Evolutionary conservation across 1,284 basidiomycete species (phyloP).

Genomic region (Acaromyces ingoldii): DNA sequence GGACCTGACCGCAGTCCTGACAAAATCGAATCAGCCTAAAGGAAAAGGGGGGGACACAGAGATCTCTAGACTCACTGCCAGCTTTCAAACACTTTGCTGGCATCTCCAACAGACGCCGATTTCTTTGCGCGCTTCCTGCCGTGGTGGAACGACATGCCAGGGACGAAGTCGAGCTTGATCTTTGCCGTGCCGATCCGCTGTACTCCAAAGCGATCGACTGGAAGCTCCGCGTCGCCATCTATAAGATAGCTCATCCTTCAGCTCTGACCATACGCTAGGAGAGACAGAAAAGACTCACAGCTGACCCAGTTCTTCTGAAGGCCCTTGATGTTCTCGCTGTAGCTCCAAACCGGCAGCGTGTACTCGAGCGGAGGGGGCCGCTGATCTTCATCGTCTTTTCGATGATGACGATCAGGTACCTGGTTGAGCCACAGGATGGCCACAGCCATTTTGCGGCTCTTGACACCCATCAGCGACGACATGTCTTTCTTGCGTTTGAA

Average conservation of each 20-base stretch:
- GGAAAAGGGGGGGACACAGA: too few species aligned
- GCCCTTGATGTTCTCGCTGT: not conserved
- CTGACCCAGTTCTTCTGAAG: not conserved
- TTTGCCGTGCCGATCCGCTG: not conserved
- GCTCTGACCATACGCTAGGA: not conserved
- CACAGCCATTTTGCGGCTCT: not conserved
- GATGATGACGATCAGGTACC: not conserved
- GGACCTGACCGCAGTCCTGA: not conserved
- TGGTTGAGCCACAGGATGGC: slow-evolving; percentile 1
- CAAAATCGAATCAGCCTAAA: not conserved
- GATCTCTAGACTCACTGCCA: too few species aligned
- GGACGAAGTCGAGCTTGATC: not conserved
- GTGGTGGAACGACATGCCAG: not conserved
- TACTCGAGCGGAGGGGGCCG: not conserved
- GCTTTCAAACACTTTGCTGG: too few species aligned
- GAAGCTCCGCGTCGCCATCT: too few species aligned
- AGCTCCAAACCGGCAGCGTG: not conserved
- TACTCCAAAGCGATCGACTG: not conserved
- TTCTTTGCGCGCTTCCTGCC: slow-evolving; percentile 2
- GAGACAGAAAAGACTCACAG: not conserved
- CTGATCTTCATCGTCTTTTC: not conserved
- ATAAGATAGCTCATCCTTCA: not conserved
- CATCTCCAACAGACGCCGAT: too few species aligned
- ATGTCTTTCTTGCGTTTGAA: not conserved
- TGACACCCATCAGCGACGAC: too few species aligned